phyloP scores from a whole-genome alignment of 2,329 filamentous ascomycete genomes.

The Talaromyces marneffei region DNA sequence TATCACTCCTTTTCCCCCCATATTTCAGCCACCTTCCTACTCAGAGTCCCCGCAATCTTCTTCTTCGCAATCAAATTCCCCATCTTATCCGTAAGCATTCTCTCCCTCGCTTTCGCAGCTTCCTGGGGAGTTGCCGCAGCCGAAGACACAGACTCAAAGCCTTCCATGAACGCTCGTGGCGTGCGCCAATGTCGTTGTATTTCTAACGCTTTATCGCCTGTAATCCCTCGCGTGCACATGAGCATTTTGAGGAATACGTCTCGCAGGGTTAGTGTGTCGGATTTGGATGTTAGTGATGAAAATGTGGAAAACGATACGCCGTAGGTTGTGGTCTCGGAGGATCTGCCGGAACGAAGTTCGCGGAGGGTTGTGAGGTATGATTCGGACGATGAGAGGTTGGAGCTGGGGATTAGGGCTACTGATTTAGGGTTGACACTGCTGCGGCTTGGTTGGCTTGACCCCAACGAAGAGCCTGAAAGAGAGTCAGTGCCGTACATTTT shows the following conservation, averaged over 20 bases:
- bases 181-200: conserved; percentile 76
- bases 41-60: conserved; percentile 61
- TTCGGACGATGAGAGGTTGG: conserved; percentile 53
- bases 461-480: not conserved
- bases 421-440: conserved; percentile 29
- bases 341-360: conserved; percentile 48
- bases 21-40: conserved; percentile 64
- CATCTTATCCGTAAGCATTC: conserved; percentile 56
- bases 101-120: conserved; percentile 52
- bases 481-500: conserved; percentile 47
- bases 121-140: conserved; percentile 24
- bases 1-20: conserved; percentile 50
- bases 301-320: conserved; percentile 68
- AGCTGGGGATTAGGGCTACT: conserved; percentile 61
- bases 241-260: conserved; percentile 80
- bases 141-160: conserved; percentile 51
- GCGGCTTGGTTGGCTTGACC: conserved; percentile 13
- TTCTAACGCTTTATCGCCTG: conserved; percentile 71
- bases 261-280: conserved; percentile 64
- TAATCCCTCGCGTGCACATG: conserved; percentile 71
- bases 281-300: conserved; percentile 67
- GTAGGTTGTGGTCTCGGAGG: conserved; percentile 35
- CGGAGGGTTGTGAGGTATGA: conserved; percentile 62
- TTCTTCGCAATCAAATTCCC: conserved; percentile 58
- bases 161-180: conserved; percentile 64